Evolutionary conservation across 805 yeast genomes (phyloP), one percentile per base, ranked within the genome.

Genomic region (Wickerhamiella spandovensis): DNA sequence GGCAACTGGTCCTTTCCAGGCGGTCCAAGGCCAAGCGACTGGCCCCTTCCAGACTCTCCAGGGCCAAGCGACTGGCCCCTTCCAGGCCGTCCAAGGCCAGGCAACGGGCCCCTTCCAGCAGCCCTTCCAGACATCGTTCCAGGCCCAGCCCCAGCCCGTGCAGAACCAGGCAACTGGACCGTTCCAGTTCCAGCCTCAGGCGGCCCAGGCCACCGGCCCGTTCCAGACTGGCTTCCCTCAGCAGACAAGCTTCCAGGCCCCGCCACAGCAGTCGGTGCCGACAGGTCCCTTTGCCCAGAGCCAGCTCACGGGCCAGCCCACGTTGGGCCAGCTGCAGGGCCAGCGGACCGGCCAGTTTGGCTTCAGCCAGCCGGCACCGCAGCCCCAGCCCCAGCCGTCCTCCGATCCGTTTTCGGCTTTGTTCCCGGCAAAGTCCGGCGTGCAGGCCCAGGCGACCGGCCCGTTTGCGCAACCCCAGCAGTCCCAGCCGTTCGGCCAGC

Each of bases 21-120:
- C 41, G 39, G 13, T 44, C 22, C 48, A 46, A 22, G 10, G 21
- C 30, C 42, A 24, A 35, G 17, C 48, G 23, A 48, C 51, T 45
- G 49, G 43, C 3, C 51, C 47, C 12, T 20, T 47, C 30, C 58
- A 55, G 45, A 22, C 39, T 3, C 32, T 45, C 43, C 62, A 59
- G 67, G 63, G 37, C 10, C 54, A 39, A 21, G 23, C 24, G n/a
- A 44, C 44, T 8, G 51, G 46, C 15, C 52, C 49, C n/a, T 43
- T 47, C 44, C 68, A 65, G 20, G 64, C 61, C 45, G 41, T 43
- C 53, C 63, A 59, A 67, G 63, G 56, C 44, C 63, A 56, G 53
- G 51, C 38, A 22, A 54, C 66, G 5, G 58, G 66, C 3, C 42
- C 47, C 17, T 61, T 60, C 54, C 59, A 54, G 5, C 58, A 66